These are phyloP conservation scores for Malus hybrid DNA, from an alignment of 331 rosid genomes.

Conservation along the genomic window DNA sequence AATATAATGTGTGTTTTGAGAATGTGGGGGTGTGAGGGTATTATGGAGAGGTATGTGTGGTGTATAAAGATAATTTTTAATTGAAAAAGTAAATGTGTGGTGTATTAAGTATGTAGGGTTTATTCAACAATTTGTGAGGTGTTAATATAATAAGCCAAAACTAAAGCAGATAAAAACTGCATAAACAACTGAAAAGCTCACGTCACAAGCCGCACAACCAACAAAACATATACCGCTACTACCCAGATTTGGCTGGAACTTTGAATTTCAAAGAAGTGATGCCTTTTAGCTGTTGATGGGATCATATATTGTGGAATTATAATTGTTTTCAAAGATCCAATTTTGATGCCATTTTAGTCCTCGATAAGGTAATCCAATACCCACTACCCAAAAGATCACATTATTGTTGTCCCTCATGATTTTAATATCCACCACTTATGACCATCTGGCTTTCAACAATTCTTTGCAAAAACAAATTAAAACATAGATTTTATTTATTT, in stretches of 20 bases:
- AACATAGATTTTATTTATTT: too few relatives aligned
- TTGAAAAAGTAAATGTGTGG: too few relatives aligned
- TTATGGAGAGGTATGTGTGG: too few relatives aligned
- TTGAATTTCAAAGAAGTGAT: background rate
- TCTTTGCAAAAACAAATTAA: constrained; percentile 1
- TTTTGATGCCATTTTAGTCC: constrained; percentile 16
- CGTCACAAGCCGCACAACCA: background rate
- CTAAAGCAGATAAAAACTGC: background rate
- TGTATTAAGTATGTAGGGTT: too few relatives aligned
- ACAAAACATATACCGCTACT: background rate
- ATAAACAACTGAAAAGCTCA: background rate
- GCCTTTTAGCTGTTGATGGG: background rate
- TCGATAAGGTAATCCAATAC: constrained; percentile 18
- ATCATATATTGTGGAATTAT: background rate
- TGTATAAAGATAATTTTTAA: too few relatives aligned
- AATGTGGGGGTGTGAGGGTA: too few relatives aligned
- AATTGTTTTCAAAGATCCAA: constrained; percentile 4
- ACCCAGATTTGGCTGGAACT: background rate
- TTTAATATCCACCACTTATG: background rate
- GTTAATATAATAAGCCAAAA: too few relatives aligned
- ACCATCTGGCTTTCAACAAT: background rate
- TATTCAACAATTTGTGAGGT: too few relatives aligned
- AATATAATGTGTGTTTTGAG: too few relatives aligned
- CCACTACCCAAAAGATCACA: constrained; percentile 22
- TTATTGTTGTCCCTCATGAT: background rate